A percentile compares a stretch with the other conserved stretches of the same genome.
phyloP scores from a whole-genome alignment of 148 eudicot genomes.

The Simmondsia chinensis region DNA sequence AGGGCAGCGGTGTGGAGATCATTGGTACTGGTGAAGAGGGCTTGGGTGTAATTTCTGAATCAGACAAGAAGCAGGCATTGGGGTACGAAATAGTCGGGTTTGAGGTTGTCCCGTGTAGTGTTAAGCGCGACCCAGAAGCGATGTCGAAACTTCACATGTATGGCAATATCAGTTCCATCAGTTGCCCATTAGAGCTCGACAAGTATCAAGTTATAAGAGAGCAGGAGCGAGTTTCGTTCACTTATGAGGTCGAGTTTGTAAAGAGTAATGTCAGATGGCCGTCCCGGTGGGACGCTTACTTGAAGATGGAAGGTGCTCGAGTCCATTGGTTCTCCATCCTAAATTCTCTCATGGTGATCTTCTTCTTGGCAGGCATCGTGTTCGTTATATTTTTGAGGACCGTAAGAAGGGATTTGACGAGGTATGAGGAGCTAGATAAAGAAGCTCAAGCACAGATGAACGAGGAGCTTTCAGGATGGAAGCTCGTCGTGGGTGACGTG shows the following conservation, averaged over 20 bases:
- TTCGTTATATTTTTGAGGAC: conserved; percentile 53
- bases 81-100: conserved; percentile 55
- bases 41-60: conserved; percentile 41
- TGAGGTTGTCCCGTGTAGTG: conserved; percentile 62
- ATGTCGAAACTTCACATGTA: conserved; percentile 49
- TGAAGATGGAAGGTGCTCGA: conserved; percentile 52
- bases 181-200: conserved; percentile 41
- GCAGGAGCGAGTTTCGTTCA: conserved; percentile 40
- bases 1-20: conserved; percentile 45
- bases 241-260: conserved; percentile 60
- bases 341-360: conserved; percentile 55
- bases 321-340: conserved; percentile 60
- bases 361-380: conserved; percentile 59
- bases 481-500: conserved; percentile 68
- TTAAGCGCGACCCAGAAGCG: conserved; percentile 37
- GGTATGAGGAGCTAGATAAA: conserved; percentile 54
- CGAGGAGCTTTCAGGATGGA: conserved; percentile 72
- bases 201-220: conserved; percentile 47
- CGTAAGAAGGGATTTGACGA: conserved; percentile 51
- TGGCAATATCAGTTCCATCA: conserved; percentile 27
- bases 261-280: conserved; percentile 57
- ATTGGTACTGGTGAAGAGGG: conserved; percentile 66
- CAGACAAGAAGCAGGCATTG: conserved; percentile 40
- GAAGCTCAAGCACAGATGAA: conserved; percentile 70
- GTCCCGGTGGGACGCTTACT: conserved; percentile 67